Evolutionary conservation across 164 flowering plant species (phyloP).

Genomic region (Nelumbo lutea): DNA sequence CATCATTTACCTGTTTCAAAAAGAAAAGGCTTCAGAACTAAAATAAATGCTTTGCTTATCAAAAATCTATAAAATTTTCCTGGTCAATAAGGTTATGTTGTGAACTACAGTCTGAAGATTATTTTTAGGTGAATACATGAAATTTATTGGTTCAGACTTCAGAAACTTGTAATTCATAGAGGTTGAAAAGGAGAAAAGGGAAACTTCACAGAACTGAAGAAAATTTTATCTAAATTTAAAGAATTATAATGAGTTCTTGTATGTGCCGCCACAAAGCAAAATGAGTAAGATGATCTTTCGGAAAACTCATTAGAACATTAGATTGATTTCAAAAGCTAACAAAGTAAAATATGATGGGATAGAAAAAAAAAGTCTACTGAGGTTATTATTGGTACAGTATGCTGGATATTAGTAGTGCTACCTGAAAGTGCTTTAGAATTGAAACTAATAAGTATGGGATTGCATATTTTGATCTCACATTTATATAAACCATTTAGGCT

Average conservation of each 20-base stretch:
- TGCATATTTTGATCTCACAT: too few relatives aligned
- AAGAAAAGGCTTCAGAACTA: not conserved
- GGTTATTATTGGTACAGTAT: not conserved
- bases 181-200: not conserved
- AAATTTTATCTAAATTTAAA: not conserved
- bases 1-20: constrained; percentile 75
- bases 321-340: not conserved
- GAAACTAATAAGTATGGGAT: too few relatives aligned
- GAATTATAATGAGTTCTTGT: not conserved
- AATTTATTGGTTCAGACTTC: not conserved
- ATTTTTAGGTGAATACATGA: not conserved
- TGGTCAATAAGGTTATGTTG: not conserved
- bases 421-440: too few relatives aligned
- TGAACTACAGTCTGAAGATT: not conserved
- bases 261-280: not conserved
- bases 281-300: not conserved
- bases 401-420: too few relatives aligned
- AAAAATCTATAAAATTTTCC: not conserved
- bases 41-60: not conserved
- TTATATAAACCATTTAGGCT: not conserved
- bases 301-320: not conserved
- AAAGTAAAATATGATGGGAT: not conserved
- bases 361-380: not conserved
- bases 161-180: not conserved
- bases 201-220: not conserved